These are phyloP conservation scores for Monoraphidium neglectum DNA, from an alignment of 139 green algal genomes.

Conservation along the genomic window DNA sequence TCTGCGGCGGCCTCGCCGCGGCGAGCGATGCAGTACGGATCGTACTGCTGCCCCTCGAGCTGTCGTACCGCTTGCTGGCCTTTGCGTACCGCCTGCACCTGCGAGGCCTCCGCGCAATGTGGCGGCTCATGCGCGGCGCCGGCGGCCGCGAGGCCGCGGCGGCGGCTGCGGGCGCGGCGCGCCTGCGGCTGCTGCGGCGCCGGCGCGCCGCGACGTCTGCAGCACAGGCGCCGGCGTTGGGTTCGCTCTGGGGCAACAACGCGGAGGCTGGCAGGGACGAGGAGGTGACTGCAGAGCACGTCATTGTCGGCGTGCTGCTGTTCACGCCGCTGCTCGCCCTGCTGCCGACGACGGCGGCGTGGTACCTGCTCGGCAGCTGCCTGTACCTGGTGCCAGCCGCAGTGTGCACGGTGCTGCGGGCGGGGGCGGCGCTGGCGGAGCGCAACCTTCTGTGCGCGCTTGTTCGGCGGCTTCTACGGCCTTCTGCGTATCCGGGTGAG, in stretches of 20 bases:
- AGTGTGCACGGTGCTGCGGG: too few species aligned
- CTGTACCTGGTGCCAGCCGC: background rate
- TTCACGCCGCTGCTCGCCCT: conserved; percentile 56
- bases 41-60: conserved; percentile 13
- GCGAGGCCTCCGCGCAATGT: conserved; percentile 18
- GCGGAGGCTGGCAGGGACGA: background rate
- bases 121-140: conserved; percentile 42
- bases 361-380: conserved; percentile 24
- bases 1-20: conserved; percentile 17
- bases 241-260: background rate
- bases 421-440: too few species aligned
- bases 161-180: background rate
- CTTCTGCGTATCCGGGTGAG: too few species aligned
- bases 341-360: conserved; percentile 49
- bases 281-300: conserved; percentile 57
- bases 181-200: background rate
- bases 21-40: conserved; percentile 31
- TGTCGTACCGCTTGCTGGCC: conserved; percentile 1
- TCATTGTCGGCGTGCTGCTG: conserved; percentile 69
- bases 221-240: background rate
- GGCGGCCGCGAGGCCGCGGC: background rate
- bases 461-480: too few species aligned
- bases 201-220: background rate
- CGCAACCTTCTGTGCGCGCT: too few species aligned
- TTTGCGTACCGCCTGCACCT: conserved; percentile 29